A percentile compares a stretch with the other conserved stretches of the same genome.
Conservation (phyloP, 768 basidiomycete species). For the Rhizopogon roseolus region DNA sequence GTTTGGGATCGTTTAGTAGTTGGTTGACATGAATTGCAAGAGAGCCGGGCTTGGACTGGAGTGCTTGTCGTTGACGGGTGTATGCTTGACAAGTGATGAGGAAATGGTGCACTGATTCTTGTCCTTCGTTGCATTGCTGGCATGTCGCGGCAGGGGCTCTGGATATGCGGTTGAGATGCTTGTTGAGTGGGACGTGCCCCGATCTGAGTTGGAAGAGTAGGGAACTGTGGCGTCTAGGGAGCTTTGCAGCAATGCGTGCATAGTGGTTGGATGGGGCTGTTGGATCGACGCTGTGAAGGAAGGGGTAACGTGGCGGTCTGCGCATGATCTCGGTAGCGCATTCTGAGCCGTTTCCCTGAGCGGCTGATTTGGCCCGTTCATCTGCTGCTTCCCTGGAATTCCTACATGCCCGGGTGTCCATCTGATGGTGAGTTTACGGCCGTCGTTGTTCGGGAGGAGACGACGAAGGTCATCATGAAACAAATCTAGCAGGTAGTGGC, state of each 20-base stretch:
- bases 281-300: neutral
- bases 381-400: conserved; percentile 18
- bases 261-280: neutral
- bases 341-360: neutral
- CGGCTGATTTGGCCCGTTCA: too few species aligned
- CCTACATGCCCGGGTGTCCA: conserved; percentile 23
- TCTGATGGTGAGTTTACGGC: neutral
- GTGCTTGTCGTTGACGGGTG: neutral
- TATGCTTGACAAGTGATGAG: conserved; percentile 7
- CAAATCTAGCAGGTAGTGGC: neutral
- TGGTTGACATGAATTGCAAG: too few species aligned
- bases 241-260: neutral
- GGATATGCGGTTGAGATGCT: conserved; percentile 11
- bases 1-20: too few species aligned
- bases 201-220: conserved; percentile 7
- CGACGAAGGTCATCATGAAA: neutral
- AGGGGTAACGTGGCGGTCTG: neutral
- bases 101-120: conserved; percentile 13
- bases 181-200: conserved; percentile 4
- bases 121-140: neutral
- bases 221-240: conserved; percentile 2
- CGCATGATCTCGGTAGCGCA: neutral
- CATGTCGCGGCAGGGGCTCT: conserved; percentile 7
- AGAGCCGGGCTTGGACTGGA: too few species aligned
- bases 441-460: neutral